phyloP scores from a whole-genome alignment of 73 alveolate species.

The Symbiodinium natans region DNA sequence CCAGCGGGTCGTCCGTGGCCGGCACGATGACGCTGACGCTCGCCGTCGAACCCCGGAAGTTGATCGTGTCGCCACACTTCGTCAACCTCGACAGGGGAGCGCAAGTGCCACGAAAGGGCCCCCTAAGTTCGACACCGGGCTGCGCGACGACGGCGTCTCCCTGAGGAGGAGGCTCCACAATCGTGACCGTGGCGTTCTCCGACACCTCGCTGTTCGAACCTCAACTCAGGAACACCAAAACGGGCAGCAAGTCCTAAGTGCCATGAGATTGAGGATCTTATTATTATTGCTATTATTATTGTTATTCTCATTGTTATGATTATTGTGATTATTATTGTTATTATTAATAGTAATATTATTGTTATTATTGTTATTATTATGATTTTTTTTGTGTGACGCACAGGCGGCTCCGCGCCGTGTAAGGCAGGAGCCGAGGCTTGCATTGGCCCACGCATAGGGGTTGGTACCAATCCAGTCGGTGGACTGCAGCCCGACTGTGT shows the following conservation, averaged over 20 bases:
- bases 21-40: background rate
- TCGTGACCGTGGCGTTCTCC: conserved; percentile 8
- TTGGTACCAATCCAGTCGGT: conserved; percentile 57
- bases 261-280: no score
- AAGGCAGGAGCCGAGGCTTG: conserved; percentile 31
- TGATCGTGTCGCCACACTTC: background rate
- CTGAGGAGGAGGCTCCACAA: background rate
- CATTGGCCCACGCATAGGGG: conserved; percentile 92
- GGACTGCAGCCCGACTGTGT: conserved; percentile 26
- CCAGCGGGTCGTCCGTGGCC: background rate
- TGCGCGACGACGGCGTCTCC: no score
- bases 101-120: no score
- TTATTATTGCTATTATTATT: no score
- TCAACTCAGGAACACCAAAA: background rate
- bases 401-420: background rate
- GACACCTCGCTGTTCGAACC: background rate
- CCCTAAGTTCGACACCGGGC: no score
- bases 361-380: no score
- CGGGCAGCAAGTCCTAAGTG: no score
- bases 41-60: background rate
- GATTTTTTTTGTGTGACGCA: no score
- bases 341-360: no score
- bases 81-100: conserved; percentile 4
- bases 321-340: no score
- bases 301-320: no score